These are phyloP conservation scores for Boehmeria nivea DNA, from an alignment of 306 rosid species.

Conservation along the genomic window DNA sequence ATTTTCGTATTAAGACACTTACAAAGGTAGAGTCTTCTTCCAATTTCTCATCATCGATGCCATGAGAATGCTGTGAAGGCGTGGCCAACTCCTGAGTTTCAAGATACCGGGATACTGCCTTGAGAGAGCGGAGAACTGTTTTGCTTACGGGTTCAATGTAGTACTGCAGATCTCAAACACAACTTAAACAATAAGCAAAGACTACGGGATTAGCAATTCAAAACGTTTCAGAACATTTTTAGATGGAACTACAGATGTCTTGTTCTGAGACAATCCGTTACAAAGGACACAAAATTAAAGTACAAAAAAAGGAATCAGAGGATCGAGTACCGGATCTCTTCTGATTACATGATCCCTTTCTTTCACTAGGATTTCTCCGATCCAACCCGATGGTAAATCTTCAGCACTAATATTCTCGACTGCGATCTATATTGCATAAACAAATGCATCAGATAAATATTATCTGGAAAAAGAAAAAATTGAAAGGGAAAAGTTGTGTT, in stretches of 20 bases:
- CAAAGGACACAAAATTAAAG: background rate
- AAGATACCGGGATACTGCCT: slow-evolving; percentile 46
- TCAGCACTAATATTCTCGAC: slow-evolving; percentile 48
- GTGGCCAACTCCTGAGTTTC: slow-evolving; percentile 31
- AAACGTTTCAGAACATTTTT: background rate
- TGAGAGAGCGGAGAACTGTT: slow-evolving; percentile 44
- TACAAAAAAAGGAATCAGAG: background rate
- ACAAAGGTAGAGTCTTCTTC: slow-evolving; percentile 32
- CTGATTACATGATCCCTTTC: slow-evolving; percentile 32
- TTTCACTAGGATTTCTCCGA: slow-evolving; percentile 43
- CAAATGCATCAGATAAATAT: slow-evolving; percentile 2
- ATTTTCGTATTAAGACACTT: slow-evolving; percentile 17
- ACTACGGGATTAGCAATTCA: background rate
- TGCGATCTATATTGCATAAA: slow-evolving; percentile 60
- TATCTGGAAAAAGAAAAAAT: background rate
- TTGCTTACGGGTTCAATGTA: slow-evolving; percentile 66
- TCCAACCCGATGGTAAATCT: slow-evolving; percentile 63
- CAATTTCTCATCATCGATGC: slow-evolving; percentile 12
- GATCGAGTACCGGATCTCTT: slow-evolving; percentile 47
- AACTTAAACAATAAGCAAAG: background rate
- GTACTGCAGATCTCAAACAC: slow-evolving; percentile 32
- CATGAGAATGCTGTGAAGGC: too few species aligned
- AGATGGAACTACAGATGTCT: background rate
- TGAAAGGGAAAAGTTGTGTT: slow-evolving; percentile 16
- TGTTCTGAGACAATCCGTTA: background rate